Percentiles rank a stretch among this genome's conserved stretches.
phyloP scores from a whole-genome alignment of 1,284 basidiomycete genomes.

The Cystobasidiaceae sp. region DNA sequence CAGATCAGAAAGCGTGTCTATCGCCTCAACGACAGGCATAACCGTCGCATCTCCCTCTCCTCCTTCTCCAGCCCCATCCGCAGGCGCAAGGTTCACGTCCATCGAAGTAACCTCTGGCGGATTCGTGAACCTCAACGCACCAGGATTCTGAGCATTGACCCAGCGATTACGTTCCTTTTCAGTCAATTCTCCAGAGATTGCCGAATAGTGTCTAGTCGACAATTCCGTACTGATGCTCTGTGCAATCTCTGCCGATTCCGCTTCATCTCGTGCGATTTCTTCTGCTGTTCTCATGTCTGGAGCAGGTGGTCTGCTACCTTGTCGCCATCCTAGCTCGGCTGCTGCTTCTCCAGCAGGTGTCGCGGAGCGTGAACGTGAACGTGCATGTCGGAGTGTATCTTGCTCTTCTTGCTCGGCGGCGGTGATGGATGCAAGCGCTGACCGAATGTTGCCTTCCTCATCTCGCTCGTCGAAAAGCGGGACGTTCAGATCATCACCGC shows the following conservation, averaged over 20 bases:
- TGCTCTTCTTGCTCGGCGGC: slow-evolving; percentile 29
- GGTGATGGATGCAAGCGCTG: slow-evolving; percentile 10
- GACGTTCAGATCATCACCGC: slow-evolving; percentile 54
- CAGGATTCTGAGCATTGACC: slow-evolving; percentile 10
- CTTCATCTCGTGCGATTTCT: slow-evolving; percentile 38
- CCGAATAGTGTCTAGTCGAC: slow-evolving; percentile 6
- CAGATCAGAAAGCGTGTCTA: slow-evolving; percentile 57
- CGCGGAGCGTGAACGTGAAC: neutral
- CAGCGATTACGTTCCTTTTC: slow-evolving; percentile 14
- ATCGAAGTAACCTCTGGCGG: too few species aligned
- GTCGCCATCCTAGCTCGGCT: slow-evolving; percentile 1
- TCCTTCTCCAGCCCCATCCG: neutral
- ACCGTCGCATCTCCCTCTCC: slow-evolving; percentile 15
- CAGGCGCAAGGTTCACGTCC: neutral
- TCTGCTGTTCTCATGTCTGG: slow-evolving; percentile 38
- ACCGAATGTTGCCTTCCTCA: slow-evolving; percentile 30
- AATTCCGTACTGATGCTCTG: slow-evolving; percentile 32
- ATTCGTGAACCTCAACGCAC: neutral
- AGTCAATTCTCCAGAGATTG: slow-evolving; percentile 24
- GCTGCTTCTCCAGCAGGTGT: neutral
- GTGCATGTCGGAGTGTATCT: too few species aligned
- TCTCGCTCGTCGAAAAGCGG: slow-evolving; percentile 62
- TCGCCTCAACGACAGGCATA: neutral
- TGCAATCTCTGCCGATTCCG: slow-evolving; percentile 18
- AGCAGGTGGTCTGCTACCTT: slow-evolving; percentile 33